A percentile compares a stretch with the other conserved stretches of the same genome.
These are phyloP conservation scores for Scedosporium apiospermum DNA, from an alignment of 2,329 filamentous ascomycete species.

Conservation along the genomic window DNA sequence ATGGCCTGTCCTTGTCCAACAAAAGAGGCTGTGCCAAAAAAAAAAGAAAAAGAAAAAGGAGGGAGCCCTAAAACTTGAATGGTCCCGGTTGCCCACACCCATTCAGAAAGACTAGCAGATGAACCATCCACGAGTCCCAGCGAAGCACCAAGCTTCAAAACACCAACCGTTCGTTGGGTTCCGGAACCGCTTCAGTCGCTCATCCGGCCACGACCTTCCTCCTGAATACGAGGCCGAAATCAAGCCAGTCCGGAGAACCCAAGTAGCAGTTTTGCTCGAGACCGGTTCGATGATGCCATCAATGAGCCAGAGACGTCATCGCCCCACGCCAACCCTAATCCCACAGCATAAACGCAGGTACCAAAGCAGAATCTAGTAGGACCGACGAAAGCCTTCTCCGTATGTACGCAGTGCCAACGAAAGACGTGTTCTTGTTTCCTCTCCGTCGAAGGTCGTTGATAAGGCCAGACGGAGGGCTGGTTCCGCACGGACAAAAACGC, in stretches of 20 bases:
- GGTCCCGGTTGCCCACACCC: background rate
- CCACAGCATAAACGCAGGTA: background rate
- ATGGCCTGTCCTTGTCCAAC: slow-evolving; percentile 24
- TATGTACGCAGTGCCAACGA: slow-evolving; percentile 75
- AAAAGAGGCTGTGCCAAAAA: background rate
- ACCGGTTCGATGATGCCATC: background rate
- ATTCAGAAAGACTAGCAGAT: background rate
- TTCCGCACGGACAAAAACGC: slow-evolving; percentile 76
- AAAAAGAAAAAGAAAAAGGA: background rate
- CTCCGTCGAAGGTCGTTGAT: slow-evolving; percentile 36
- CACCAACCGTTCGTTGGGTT: background rate
- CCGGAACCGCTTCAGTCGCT: background rate
- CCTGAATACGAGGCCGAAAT: background rate
- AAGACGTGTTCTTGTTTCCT: slow-evolving; percentile 91
- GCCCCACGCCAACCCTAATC: background rate
- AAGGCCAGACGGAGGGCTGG: slow-evolving; percentile 49
- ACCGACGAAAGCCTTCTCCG: slow-evolving; percentile 49
- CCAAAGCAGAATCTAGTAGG: background rate
- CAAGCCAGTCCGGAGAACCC: background rate
- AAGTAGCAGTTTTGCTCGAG: background rate
- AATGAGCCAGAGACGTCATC: background rate
- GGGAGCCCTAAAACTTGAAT: background rate
- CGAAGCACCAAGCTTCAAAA: background rate
- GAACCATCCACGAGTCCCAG: background rate
- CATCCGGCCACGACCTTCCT: background rate